These are phyloP conservation scores for Colletotrichum phormii DNA, from an alignment of 2,329 filamentous ascomycete genomes.

Conservation along the genomic window DNA sequence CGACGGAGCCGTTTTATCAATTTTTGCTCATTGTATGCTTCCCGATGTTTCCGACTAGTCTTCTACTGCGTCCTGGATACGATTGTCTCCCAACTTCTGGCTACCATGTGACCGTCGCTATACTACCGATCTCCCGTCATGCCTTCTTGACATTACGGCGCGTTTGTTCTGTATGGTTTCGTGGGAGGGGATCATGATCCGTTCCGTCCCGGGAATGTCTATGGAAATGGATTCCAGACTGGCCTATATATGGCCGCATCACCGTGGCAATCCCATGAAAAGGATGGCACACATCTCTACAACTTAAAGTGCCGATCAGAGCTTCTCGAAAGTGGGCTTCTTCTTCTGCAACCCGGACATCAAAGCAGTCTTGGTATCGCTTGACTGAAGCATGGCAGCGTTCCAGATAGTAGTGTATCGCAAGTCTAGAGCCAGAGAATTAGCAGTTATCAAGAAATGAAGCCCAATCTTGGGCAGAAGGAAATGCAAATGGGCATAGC, in stretches of 20 bases:
- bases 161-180: background rate
- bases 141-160: background rate
- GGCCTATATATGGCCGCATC: background rate
- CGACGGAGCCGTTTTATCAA: background rate
- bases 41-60: background rate
- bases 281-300: too few species aligned
- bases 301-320: slow-evolving; percentile 58
- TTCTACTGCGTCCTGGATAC: background rate
- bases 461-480: background rate
- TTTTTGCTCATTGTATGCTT: background rate
- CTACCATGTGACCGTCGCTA: slow-evolving; percentile 8
- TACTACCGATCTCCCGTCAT: background rate
- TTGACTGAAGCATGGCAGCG: slow-evolving; percentile 81
- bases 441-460: background rate
- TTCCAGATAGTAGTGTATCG: slow-evolving; percentile 93
- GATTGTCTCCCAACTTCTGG: background rate
- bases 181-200: background rate
- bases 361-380: slow-evolving; percentile 80
- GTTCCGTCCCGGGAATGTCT: background rate
- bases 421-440: slow-evolving; percentile 62
- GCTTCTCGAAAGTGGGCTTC: slow-evolving; percentile 85
- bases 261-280: background rate
- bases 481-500: background rate
- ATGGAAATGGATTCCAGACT: background rate
- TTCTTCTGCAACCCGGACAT: slow-evolving; percentile 81